Conservation (phyloP, 2,329 filamentous ascomycete genomes). For the Oidium heveae region DNA sequence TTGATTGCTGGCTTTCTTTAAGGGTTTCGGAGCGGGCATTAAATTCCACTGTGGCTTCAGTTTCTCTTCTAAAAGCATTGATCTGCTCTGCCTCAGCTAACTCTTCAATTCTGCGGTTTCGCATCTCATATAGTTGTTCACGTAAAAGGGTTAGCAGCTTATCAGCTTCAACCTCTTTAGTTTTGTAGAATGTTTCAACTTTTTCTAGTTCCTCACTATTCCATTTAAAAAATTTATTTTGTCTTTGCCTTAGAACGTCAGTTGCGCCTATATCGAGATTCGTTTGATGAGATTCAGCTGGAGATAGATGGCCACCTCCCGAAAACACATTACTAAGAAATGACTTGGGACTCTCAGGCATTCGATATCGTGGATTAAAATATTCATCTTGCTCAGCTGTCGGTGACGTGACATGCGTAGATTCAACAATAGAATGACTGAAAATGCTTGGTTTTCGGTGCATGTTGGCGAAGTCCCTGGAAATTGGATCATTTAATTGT, state of each 20-base stretch:
- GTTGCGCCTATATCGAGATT: constrained; percentile 28
- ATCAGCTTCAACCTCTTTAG: constrained; percentile 68
- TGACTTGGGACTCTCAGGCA: constrained; percentile 5
- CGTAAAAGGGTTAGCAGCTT: constrained; percentile 44
- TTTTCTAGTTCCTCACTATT: constrained; percentile 71
- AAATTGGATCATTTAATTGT: no score
- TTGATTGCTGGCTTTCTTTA: constrained; percentile 4
- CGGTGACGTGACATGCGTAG: neutral
- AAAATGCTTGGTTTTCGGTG: no score
- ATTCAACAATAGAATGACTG: no score
- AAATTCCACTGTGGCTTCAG: constrained; percentile 1
- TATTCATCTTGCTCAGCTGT: neutral
- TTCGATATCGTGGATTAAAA: neutral
- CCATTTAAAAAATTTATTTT: constrained; percentile 71
- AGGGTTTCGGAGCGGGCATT: constrained; percentile 5
- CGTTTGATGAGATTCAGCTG: constrained; percentile 17
- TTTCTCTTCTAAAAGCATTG: constrained; percentile 3
- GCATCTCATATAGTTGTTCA: constrained; percentile 80
- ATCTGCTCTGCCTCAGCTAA: constrained; percentile 16
- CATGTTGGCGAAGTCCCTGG: no score
- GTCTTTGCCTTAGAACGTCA: constrained; percentile 41
- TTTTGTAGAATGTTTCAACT: constrained; percentile 69
- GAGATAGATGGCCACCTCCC: constrained; percentile 12
- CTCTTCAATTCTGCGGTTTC: constrained; percentile 56
- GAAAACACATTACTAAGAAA: constrained; percentile 11